Evolutionary conservation across 352 stramenopile species (phyloP), one percentile per base, ranked within the genome.

Genomic region (Pythium vanterpoolii): DNA sequence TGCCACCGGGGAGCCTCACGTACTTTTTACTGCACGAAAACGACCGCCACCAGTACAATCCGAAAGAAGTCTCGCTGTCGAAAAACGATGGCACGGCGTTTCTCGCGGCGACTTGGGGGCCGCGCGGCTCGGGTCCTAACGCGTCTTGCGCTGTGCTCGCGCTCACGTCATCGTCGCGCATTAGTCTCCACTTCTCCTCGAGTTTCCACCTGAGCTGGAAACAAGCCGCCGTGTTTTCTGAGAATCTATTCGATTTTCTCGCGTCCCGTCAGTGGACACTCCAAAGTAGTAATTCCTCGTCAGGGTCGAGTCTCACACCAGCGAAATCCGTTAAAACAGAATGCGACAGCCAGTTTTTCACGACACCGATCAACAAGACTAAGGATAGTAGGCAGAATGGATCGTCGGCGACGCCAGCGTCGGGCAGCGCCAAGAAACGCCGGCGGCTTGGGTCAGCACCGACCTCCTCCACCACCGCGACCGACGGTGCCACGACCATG

Each of bases 141-240:
- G 71, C 66, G 9, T 85, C 79, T 6, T 93, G 85, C 45, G 85
- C 85, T 42, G 53, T 94, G 19, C 58, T 92, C 24, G 69, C 74
- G 24, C 71, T 94, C 27, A 87, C 74, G 26, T 73, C 83, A 5
- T 76, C 73, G 8, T 76, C 73, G 14, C 69, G 83, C 34, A 64
- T 91, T 44, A 84, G 70, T 62, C 64, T 94, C 23, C 77, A 93
- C 56, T 87, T 90, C 34, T 72, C 83, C 10, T 83, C 83, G n/a
- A 87, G 79, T 50, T 89, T 93, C 59, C 75, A 90, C 56, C 70
- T 94, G 62, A 86, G 77, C 55, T 94, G 85, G 85, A 80, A 82
- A 27, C 66, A 90, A 57, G 69, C 71, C 19, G 77, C 69, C 2
- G 81, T 91, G 30, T 77, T 94, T 24, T 94, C 85, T 0, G 83